Evolutionary conservation across 805 yeast species (phyloP).

Genomic region (Lachancea thermotolerans): DNA sequence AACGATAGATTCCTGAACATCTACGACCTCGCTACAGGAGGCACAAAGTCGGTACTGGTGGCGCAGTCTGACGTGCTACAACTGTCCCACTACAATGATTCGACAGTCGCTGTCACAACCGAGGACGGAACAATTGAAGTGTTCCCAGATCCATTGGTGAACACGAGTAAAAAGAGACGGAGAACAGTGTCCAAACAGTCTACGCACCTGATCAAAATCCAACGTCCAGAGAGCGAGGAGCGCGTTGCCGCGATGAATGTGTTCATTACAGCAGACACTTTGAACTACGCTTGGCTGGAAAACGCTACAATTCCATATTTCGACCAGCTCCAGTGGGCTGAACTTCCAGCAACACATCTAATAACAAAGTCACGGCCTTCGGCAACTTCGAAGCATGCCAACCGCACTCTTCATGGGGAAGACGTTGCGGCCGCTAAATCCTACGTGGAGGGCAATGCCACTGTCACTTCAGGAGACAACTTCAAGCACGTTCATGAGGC

Average conservation of each 20-base stretch:
- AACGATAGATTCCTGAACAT: conserved; percentile 79
- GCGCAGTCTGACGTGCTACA: conserved; percentile 55
- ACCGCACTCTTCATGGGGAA: conserved; percentile 23
- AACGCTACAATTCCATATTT: conserved; percentile 50
- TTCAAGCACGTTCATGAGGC: conserved; percentile 45
- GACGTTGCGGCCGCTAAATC: conserved; percentile 48
- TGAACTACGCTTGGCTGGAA: conserved; percentile 57
- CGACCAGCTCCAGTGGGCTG: conserved; percentile 46
- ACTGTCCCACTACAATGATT: conserved; percentile 34
- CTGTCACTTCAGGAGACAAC: conserved; percentile 59
- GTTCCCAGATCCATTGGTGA: conserved; percentile 49
- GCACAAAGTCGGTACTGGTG: conserved; percentile 53
- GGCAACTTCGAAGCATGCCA: conserved; percentile 6
- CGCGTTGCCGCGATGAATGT: conserved; percentile 24
- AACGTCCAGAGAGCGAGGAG: conserved; percentile 39
- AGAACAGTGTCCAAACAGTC: conserved; percentile 47
- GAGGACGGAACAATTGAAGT: conserved; percentile 73
- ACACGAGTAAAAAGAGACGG: conserved; percentile 37
- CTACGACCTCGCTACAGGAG: conserved; percentile 37
- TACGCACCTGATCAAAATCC: conserved; percentile 39
- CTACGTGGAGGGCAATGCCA: conserved; percentile 56
- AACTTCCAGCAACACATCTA: conserved; percentile 26
- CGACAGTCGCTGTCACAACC: conserved; percentile 42
- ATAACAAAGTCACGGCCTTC: conserved; percentile 12
- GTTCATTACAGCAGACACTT: conserved; percentile 29